Percentiles rank a stretch among this genome's conserved stretches.
Conservation (phyloP, 441 rosid genomes). For the Omphalea diandra region DNA sequence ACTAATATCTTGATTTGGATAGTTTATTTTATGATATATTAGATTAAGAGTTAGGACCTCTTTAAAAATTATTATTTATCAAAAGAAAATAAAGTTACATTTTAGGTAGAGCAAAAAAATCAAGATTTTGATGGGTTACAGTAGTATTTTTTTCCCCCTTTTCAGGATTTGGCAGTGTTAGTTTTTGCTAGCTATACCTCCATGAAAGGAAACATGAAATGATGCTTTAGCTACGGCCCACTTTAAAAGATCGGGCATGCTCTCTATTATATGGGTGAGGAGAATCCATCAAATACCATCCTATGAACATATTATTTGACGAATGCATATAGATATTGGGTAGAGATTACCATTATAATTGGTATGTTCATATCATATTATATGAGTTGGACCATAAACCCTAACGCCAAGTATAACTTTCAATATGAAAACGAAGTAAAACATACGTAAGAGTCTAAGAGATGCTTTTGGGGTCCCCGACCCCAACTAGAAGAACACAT, state of each 20-base stretch:
- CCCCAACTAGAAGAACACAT: background rate
- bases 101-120: constrained; percentile 16
- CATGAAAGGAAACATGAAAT: constrained; percentile 21
- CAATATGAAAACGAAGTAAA: constrained; percentile 1
- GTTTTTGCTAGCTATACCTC: constrained; percentile 14
- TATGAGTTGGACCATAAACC: constrained; percentile 13
- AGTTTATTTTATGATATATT: too few relatives aligned
- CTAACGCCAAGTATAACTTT: background rate
- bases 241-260: constrained; percentile 24
- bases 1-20: too few relatives aligned
- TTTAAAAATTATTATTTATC: too few relatives aligned
- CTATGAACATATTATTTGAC: constrained; percentile 13
- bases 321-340: constrained; percentile 15
- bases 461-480: constrained; percentile 3
- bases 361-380: constrained; percentile 13
- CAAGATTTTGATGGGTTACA: background rate
- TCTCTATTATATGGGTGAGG: constrained; percentile 27
- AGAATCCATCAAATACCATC: constrained; percentile 33
- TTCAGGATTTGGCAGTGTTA: constrained; percentile 6
- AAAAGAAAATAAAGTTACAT: too few relatives aligned
- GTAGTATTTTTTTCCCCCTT: background rate
- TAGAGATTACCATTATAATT: constrained; percentile 14
- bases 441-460: background rate
- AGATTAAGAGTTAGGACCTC: too few relatives aligned
- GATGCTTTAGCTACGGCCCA: constrained; percentile 31